These are phyloP conservation scores for Mediolabrus comicus DNA, from an alignment of 108 stramenopile species.

Conservation along the genomic window DNA sequence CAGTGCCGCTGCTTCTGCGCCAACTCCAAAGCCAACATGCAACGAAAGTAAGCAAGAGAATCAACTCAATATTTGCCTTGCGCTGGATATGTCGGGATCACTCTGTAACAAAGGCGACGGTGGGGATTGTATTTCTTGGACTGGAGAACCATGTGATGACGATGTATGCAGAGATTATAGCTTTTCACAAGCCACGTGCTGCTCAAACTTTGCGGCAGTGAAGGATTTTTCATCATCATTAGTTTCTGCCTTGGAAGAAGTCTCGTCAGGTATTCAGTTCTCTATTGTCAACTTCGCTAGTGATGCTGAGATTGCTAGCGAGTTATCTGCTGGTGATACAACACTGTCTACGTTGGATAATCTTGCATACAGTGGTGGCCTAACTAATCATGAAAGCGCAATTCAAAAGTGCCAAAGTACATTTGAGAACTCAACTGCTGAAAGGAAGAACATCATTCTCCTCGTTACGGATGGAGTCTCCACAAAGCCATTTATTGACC, in stretches of 20 bases:
- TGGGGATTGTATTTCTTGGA: too few species aligned
- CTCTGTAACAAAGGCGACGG: not conserved
- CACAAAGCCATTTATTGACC: not conserved
- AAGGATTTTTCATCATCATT: not conserved
- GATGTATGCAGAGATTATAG: not conserved
- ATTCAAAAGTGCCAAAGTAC: not conserved
- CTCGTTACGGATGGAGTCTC: not conserved
- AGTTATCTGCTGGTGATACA: not conserved
- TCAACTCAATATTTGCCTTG: not conserved
- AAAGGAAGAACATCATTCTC: not conserved
- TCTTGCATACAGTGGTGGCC: not conserved
- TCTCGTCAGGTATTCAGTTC: not conserved
- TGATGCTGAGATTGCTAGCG: not conserved
- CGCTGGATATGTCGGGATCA: not conserved
- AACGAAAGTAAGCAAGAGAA: not conserved
- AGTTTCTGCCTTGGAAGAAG: not conserved
- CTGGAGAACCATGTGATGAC: not conserved
- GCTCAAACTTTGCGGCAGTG: not conserved
- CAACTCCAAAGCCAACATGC: not conserved
- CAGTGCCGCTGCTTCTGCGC: too few species aligned
- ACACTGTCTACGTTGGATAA: not conserved
- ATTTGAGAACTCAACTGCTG: not conserved
- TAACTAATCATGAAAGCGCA: not conserved
- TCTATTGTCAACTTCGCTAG: not conserved
- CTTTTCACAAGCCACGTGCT: not conserved